phyloP scores from a whole-genome alignment of 805 yeast genomes.

The Suhomyces sp. region DNA sequence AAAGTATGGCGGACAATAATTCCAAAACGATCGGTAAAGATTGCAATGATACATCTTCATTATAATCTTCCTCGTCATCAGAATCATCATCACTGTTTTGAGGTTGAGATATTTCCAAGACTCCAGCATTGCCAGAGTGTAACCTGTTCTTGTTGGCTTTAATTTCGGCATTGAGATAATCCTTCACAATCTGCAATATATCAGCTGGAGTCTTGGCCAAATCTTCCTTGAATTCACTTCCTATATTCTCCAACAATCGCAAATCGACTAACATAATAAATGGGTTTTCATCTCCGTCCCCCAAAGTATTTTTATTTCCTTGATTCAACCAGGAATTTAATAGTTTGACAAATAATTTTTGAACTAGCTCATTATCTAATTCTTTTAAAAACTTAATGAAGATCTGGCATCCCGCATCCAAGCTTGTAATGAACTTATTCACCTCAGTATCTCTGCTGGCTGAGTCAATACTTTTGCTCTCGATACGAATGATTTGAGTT shows the following conservation, averaged over 20 bases:
- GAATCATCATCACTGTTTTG: constrained; percentile 16
- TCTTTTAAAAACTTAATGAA: constrained; percentile 47
- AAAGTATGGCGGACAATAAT: constrained; percentile 35
- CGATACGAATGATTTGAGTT: constrained; percentile 24
- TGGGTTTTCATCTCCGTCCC: constrained; percentile 44
- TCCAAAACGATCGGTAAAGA: constrained; percentile 33
- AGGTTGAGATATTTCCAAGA: background rate
- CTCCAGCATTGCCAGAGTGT: no score
- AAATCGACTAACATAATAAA: constrained; percentile 57
- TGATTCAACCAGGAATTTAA: constrained; percentile 61
- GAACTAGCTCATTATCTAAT: constrained; percentile 48
- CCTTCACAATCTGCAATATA: constrained; percentile 43
- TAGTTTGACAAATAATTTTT: constrained; percentile 47
- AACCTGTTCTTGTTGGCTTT: no score
- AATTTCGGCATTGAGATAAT: constrained; percentile 30
- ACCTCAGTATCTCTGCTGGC: constrained; percentile 25
- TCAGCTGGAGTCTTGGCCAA: constrained; percentile 57
- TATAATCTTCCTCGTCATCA: constrained; percentile 31
- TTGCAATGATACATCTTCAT: constrained; percentile 16
- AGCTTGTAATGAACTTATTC: constrained; percentile 23
- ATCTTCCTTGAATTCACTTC: constrained; percentile 55
- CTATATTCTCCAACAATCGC: constrained; percentile 61
- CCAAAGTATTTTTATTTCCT: constrained; percentile 6
- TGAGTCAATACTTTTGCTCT: constrained; percentile 2
- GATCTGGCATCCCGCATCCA: constrained; percentile 26